A percentile compares a stretch with the other conserved stretches of the same genome.
Evolutionary conservation across 306 rosid genomes (phyloP).

Genomic region (Pterocarpus santalinus): DNA sequence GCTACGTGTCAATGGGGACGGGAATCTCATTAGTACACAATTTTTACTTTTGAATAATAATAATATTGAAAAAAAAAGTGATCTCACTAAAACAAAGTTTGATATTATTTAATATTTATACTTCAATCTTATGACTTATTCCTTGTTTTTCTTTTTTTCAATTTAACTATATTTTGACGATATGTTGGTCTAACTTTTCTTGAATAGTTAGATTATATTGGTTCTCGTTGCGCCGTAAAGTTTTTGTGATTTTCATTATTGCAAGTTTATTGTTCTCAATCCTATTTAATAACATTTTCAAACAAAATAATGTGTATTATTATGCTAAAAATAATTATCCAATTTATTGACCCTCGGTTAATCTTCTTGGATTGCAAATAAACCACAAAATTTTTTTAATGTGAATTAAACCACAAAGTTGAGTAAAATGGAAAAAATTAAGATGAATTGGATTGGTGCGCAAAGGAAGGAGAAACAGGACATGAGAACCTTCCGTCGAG

Average conservation of each 20-base stretch:
- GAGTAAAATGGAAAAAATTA: slow-evolving; percentile 17
- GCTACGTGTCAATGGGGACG: not conserved
- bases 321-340: not conserved
- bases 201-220: not conserved
- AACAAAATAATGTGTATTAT: not conserved
- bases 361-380: not conserved
- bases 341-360: not conserved
- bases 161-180: too few species aligned
- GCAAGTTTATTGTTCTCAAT: too few species aligned
- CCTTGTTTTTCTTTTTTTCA: too few species aligned
- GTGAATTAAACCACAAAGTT: not conserved
- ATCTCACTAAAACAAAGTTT: too few species aligned
- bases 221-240: too few species aligned
- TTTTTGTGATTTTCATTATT: too few species aligned
- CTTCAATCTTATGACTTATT: too few species aligned
- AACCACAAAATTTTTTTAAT: not conserved
- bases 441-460: slow-evolving; percentile 12
- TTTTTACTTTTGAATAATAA: not conserved
- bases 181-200: not conserved
- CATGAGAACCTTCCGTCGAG: too few species aligned
- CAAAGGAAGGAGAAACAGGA: slow-evolving; percentile 17
- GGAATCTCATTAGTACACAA: too few species aligned
- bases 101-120: too few species aligned
- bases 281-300: not conserved
- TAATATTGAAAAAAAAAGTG: too few species aligned